phyloP scores from a whole-genome alignment of 345 rosid genomes.

The Gossypium bickii region DNA sequence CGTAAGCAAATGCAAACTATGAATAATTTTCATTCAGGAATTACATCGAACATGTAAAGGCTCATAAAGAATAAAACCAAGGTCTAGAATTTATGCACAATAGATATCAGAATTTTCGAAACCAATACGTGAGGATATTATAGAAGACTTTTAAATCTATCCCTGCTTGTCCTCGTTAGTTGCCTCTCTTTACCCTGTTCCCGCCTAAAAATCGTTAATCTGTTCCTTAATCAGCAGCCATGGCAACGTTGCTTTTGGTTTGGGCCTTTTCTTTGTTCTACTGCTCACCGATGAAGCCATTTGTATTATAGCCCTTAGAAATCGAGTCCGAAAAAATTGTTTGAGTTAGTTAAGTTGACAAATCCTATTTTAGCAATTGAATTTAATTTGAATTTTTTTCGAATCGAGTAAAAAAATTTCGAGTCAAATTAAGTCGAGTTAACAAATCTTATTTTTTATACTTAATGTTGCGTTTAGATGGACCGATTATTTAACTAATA shows the following conservation, averaged over 20 bases:
- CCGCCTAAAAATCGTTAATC: background rate
- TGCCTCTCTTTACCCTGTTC: background rate
- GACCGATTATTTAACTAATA: too few relatives aligned
- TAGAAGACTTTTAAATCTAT: background rate
- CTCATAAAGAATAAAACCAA: background rate
- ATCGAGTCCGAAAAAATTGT: too few relatives aligned
- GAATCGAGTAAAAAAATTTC: too few relatives aligned
- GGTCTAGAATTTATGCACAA: background rate
- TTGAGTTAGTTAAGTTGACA: too few relatives aligned
- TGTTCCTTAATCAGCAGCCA: background rate
- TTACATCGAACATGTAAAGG: conserved; percentile 24
- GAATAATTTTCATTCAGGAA: conserved; percentile 10
- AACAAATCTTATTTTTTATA: too few relatives aligned
- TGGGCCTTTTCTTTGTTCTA: background rate
- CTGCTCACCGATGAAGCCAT: background rate
- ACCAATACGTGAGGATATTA: background rate
- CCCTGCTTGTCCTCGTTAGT: background rate
- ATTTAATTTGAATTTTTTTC: too few relatives aligned
- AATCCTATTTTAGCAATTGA: too few relatives aligned
- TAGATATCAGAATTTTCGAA: background rate
- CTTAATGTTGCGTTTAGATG: too few relatives aligned
- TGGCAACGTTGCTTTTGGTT: background rate
- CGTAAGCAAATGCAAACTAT: background rate
- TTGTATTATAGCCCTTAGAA: background rate
- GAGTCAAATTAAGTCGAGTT: too few relatives aligned